Evolutionary conservation across 805 yeast genomes (phyloP), one percentile per base, ranked within the genome.

Genomic region (Saitoella complicata): DNA sequence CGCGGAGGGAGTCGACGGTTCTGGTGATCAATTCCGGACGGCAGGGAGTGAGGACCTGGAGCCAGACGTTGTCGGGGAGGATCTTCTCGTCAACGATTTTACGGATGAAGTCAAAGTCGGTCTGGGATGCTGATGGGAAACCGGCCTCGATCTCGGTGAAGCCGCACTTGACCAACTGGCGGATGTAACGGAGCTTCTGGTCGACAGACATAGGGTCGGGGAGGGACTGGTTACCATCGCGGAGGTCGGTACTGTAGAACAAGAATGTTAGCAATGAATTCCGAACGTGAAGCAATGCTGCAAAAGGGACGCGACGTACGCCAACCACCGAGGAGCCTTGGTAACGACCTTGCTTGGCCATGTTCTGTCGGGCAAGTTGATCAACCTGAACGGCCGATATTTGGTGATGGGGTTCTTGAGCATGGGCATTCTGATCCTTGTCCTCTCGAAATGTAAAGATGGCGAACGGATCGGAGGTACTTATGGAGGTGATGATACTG

Each of bases 101-200:
- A 42, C 83, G 68, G 33, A 91, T 81, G 62, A 81, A 82, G 56
- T 81, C 88, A 55, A 80, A 81, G 61, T 82, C 91, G 31, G 73
- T 69, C 58, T 80, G 87, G 3, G 84, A 75, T 3, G 91, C 91
- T 11, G 82, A 70, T 5, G 91, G 91, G 61, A 81, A 81, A 0
- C 86, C 75, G 13, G 82, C 91, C 60, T 81, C 91, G 47, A 81
- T 81, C 60, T 81, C 91, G 58, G 81, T 81, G 63, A 78, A 81
- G 1, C 93, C 93, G 37, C 80, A 62, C 31, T 78, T 80, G 10
- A 80, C 70, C 38, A 81, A 66, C 58, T 79, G 77, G 45, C 72
- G 64, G 59, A 80, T 80, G 62, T 78, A 81, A 45, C 67, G 72
- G 56, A 76, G 76, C 63, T 81, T 81, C 55, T 81, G 87, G n/a